A percentile compares a stretch with the other conserved stretches of the same genome.
phyloP scores from a whole-genome alignment of 352 stramenopile species.

The Pythium phragmiticola region DNA sequence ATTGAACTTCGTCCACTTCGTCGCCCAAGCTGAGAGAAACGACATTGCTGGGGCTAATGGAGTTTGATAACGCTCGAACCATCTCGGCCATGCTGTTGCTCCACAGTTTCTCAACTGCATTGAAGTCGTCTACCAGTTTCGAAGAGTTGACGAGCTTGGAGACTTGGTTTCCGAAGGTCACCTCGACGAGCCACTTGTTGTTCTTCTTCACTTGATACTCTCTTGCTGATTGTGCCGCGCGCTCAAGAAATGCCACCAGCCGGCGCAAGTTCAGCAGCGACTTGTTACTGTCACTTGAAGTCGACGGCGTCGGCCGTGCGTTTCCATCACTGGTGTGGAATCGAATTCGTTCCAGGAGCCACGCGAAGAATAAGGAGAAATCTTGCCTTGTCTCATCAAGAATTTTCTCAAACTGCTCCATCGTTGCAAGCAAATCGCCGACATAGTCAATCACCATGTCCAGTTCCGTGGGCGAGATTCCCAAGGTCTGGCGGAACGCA shows the following conservation, averaged over 20 bases:
- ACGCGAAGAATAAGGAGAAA: slow-evolving; percentile 62
- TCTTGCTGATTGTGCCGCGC: slow-evolving; percentile 36
- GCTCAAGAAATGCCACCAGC: slow-evolving; percentile 53
- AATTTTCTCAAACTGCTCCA: slow-evolving; percentile 42
- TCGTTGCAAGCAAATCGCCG: slow-evolving; percentile 39
- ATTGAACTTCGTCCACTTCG: slow-evolving; percentile 36
- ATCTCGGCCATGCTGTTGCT: slow-evolving; percentile 33
- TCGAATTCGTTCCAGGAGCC: slow-evolving; percentile 59
- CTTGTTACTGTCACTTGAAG: slow-evolving; percentile 26
- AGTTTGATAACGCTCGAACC: slow-evolving; percentile 18
- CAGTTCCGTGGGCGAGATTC: slow-evolving; percentile 34
- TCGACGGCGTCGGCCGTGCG: not conserved
- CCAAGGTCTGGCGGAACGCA: slow-evolving; percentile 36
- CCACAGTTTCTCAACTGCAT: slow-evolving; percentile 44
- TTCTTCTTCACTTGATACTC: slow-evolving; percentile 43
- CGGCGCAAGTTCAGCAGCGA: slow-evolving; percentile 61
- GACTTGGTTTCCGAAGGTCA: slow-evolving; percentile 64
- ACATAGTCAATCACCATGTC: slow-evolving; percentile 34
- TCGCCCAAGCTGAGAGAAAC: slow-evolving; percentile 18
- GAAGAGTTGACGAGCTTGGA: slow-evolving; percentile 31
- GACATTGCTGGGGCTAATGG: not conserved
- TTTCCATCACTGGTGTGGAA: slow-evolving; percentile 48
- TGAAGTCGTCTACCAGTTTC: slow-evolving; percentile 18
- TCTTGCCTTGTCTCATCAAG: slow-evolving; percentile 61
- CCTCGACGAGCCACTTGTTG: slow-evolving; percentile 54